Base-by-base conservation (phyloP, 176 grass and related monocot genomes). In the Bonia amplexicaulis region DNA sequence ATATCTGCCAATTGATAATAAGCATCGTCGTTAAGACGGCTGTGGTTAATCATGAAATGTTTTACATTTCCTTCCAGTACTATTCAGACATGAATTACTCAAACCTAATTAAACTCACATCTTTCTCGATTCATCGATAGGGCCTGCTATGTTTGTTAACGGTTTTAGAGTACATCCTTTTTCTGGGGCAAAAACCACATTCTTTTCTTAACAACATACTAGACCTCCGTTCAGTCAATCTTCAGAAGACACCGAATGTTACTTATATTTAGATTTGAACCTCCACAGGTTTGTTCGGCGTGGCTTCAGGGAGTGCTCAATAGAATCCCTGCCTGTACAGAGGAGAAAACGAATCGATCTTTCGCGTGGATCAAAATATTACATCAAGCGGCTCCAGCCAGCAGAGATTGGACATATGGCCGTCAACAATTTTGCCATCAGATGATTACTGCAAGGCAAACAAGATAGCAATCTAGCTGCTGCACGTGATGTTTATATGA, bases 331-430 rank as follows among this genome's bases (percentile, higher is more conserved):
- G 37, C 96, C 96, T 7, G 65, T 29, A n/a, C 55, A 85, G 71
- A 92, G 88, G 82, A 90, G 87, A 88, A 90, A 90, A 80, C 82
- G 81, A 23, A 98, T 98, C 26, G 35, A 98, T 68, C 87, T 88
- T 37, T 88, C 96, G 2, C 91, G 91, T 23, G 96, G 96, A 71
- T 95, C 96, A 5, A 98, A 98, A 83, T 98, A 91, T 59, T 98
- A 98, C 76, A 98, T 90, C 22, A 98, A 98, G 72, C 69, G 5
- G 46, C 82, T 98, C 23, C 86, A 86, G 73, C 81, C 73, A 51
- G 83, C 77, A 67, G 89, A 88, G 55, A 25, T 87, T 26, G 83
- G 83, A 10, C 79, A 89, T 16, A 72, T 87, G 40, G 65, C 80
- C 37, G 78, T 88, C n/a, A 84, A 83, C 1, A 81, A 71, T 15